Percentiles rank a stretch among this genome's conserved stretches.
These are phyloP conservation scores for Rhododendron vialii DNA, from an alignment of 148 eudicot genomes.

Conservation along the genomic window DNA sequence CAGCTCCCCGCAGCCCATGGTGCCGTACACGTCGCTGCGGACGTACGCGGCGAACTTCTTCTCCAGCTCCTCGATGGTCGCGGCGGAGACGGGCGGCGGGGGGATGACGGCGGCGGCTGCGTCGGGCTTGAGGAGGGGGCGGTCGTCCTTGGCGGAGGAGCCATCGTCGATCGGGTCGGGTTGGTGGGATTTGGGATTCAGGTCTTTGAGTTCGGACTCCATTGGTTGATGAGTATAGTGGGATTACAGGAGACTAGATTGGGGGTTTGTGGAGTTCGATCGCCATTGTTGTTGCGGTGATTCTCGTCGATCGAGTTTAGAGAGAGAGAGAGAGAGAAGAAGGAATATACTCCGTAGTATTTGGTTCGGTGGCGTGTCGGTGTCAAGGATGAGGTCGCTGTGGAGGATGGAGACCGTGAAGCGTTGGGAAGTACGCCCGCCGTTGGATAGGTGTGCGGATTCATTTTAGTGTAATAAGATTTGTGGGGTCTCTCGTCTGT, in stretches of 20 bases:
- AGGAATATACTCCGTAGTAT: neutral
- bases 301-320: neutral
- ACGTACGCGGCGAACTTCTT: slow-evolving; percentile 73
- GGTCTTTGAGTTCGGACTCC: slow-evolving; percentile 59
- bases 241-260: neutral
- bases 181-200: slow-evolving; percentile 9
- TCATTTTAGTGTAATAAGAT: neutral
- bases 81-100: slow-evolving; percentile 16
- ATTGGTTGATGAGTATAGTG: slow-evolving; percentile 8
- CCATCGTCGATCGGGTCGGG: slow-evolving; percentile 27
- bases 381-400: neutral
- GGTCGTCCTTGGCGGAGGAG: slow-evolving; percentile 27
- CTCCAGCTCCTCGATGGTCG: slow-evolving; percentile 50
- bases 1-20: slow-evolving; percentile 62
- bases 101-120: slow-evolving; percentile 1
- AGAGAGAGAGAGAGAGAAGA: neutral
- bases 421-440: slow-evolving; percentile 6
- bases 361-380: neutral
- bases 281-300: slow-evolving; percentile 12
- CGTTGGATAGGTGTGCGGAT: neutral
- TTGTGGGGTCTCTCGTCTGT: neutral
- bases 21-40: slow-evolving; percentile 64
- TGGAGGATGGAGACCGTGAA: neutral
- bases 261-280: neutral
- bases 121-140: slow-evolving; percentile 54